Conservation (phyloP, 805 yeast species). For the Saccharomycopsis sp. region DNA sequence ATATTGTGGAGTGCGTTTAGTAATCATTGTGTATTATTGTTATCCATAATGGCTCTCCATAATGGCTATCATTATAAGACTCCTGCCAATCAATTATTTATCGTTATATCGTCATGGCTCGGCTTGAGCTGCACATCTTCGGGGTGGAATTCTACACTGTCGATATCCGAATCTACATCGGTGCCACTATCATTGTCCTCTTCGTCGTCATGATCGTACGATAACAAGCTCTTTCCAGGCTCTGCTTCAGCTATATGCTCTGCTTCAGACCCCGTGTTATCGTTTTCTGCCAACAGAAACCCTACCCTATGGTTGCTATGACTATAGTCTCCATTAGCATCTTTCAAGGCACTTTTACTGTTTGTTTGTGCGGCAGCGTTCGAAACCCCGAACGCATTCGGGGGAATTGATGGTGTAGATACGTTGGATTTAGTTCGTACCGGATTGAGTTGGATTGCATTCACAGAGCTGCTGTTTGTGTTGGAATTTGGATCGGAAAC, state of each 20-base stretch:
- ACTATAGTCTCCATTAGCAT: neutral
- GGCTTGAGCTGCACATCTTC: neutral
- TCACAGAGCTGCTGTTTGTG: neutral
- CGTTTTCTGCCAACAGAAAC: constrained; percentile 4
- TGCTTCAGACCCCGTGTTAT: constrained; percentile 2
- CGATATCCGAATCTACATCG: constrained; percentile 16
- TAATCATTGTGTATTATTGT: too few relatives aligned
- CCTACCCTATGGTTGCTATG: neutral
- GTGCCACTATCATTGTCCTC: constrained; percentile 16
- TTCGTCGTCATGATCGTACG: neutral
- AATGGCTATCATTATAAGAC: too few relatives aligned
- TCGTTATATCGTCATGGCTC: too few relatives aligned
- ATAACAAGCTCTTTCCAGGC: neutral
- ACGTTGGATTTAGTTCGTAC: neutral
- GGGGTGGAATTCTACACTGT: neutral
- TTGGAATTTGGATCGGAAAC: neutral
- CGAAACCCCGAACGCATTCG: neutral
- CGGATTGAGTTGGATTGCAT: neutral
- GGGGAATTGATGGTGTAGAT: neutral
- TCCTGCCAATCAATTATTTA: too few relatives aligned
- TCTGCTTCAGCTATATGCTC: neutral
- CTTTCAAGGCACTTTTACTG: neutral
- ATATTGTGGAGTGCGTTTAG: too few relatives aligned
- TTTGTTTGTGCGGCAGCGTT: neutral
- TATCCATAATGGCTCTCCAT: too few relatives aligned